Percentiles rank a stretch among this genome's conserved stretches.
Evolutionary conservation across 768 basidiomycete genomes (phyloP).

Genomic region (Tricholomella constricta): DNA sequence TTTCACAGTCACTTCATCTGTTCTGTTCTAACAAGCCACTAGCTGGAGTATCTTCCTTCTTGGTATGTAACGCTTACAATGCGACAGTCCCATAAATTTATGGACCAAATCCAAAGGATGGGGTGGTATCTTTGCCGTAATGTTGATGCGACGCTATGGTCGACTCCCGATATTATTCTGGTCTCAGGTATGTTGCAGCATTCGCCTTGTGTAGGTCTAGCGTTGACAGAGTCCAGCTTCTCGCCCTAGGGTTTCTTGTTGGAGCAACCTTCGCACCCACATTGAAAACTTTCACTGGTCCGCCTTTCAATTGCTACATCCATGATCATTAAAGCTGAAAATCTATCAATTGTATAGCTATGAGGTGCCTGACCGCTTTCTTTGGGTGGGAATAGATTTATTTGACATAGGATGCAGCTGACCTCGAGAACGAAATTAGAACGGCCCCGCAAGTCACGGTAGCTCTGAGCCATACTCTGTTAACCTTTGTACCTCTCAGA

Average conservation of each 20-base stretch:
- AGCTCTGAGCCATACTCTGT: slow-evolving; percentile 13
- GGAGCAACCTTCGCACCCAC: slow-evolving; percentile 56
- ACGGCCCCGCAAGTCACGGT: slow-evolving; percentile 58
- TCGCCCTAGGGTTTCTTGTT: slow-evolving; percentile 52
- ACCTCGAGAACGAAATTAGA: slow-evolving; percentile 3
- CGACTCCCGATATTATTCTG: slow-evolving; percentile 63
- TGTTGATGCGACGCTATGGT: slow-evolving; percentile 53
- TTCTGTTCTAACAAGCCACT: background rate
- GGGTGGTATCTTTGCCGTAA: slow-evolving; percentile 52
- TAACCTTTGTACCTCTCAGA: too few species aligned
- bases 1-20: background rate
- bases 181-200: slow-evolving; percentile 42
- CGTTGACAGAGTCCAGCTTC: slow-evolving; percentile 31
- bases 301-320: too few species aligned
- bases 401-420: background rate
- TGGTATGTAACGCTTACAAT: slow-evolving; percentile 33
- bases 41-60: slow-evolving; percentile 71
- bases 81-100: slow-evolving; percentile 8
- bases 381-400: too few species aligned
- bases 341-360: too few species aligned
- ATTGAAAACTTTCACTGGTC: slow-evolving; percentile 45
- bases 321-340: background rate
- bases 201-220: too few species aligned
- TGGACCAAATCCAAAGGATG: slow-evolving; percentile 32
- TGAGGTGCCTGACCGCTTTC: slow-evolving; percentile 35